Percentiles rank a stretch among this genome's conserved stretches.
Evolutionary conservation across 257 asterid genomes (phyloP).

Genomic region (Gentiana straminea): DNA sequence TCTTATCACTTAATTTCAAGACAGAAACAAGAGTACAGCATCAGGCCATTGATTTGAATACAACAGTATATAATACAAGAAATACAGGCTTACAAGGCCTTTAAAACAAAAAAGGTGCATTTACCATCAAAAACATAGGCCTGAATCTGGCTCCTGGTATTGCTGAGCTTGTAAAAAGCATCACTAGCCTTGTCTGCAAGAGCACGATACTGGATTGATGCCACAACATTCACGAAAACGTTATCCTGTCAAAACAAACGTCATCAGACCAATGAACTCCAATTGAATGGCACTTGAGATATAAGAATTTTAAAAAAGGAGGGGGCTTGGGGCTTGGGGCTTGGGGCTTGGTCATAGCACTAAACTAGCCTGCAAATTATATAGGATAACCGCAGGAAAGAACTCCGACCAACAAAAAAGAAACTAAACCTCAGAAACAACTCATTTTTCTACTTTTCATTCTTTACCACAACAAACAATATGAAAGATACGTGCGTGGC

Average conservation of each 20-base stretch:
- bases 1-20: conserved; percentile 41
- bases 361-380: too few relatives aligned
- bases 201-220: conserved; percentile 79
- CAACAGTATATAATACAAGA: too few relatives aligned
- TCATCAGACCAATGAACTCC: background rate
- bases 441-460: background rate
- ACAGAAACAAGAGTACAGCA: conserved; percentile 7
- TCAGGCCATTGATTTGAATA: too few relatives aligned
- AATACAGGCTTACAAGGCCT: too few relatives aligned
- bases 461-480: background rate
- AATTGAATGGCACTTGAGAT: too few relatives aligned
- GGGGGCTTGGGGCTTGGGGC: too few relatives aligned
- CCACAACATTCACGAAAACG: conserved; percentile 78
- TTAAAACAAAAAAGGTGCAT: conserved; percentile 6
- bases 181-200: conserved; percentile 58
- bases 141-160: conserved; percentile 71
- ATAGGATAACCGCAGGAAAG: too few relatives aligned
- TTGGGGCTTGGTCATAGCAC: too few relatives aligned
- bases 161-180: conserved; percentile 79
- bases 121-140: conserved; percentile 84
- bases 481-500: too few relatives aligned
- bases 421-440: background rate
- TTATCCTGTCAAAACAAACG: conserved; percentile 47
- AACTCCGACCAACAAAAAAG: background rate
- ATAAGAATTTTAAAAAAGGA: too few relatives aligned